A percentile compares a stretch with the other conserved stretches of the same genome.
Conservation (phyloP, 2,329 filamentous ascomycete genomes). For the Trichoderma sp. region DNA sequence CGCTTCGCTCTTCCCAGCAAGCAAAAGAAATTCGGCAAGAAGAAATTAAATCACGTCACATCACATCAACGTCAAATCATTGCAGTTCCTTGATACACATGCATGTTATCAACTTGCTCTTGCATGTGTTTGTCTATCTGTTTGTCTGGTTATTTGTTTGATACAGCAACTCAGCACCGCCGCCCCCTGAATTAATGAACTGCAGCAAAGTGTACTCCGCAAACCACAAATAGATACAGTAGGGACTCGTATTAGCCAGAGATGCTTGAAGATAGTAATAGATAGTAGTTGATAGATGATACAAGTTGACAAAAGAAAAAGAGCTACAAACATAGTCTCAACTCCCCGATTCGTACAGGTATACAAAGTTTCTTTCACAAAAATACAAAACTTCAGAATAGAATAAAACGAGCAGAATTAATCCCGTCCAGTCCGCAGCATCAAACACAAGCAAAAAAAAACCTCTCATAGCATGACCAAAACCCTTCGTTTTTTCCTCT, state of each 20-base stretch:
- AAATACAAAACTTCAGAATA: not conserved
- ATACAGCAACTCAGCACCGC: not conserved
- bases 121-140: not conserved
- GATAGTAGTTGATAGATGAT: not conserved
- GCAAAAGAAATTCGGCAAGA: not conserved
- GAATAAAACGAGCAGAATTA: not conserved
- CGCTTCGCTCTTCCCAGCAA: not conserved
- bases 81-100: not conserved
- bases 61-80: not conserved
- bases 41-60: not conserved
- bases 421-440: not conserved
- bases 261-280: too few species aligned
- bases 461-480: not conserved
- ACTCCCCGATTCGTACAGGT: not conserved
- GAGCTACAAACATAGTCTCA: not conserved
- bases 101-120: not conserved
- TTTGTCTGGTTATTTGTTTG: not conserved
- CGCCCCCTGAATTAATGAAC: not conserved
- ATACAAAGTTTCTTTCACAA: not conserved
- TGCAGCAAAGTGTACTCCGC: not conserved
- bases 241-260: too few species aligned
- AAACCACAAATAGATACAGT: too few species aligned
- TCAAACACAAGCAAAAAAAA: not conserved
- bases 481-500: not conserved
- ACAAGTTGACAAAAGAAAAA: not conserved